Base-by-base conservation (phyloP, 495 filamentous ascomycete genomes). In the Daldinia caldariorum region DNA sequence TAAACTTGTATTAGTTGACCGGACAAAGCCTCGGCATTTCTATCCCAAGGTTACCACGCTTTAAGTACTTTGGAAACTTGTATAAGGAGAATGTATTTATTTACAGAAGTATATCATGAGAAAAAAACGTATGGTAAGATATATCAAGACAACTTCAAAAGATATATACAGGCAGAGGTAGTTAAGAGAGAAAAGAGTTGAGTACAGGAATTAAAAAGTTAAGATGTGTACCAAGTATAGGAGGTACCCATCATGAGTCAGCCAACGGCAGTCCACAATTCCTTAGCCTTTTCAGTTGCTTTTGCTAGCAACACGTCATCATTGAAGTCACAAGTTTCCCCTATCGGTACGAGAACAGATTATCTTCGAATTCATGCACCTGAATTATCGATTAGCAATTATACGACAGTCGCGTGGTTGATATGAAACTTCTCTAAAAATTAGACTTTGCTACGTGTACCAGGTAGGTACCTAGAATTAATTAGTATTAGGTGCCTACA, bases 351-450 rank as follows among this genome's bases (percentile, higher is more conserved):
- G n/a, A n/a, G n/a, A n/a, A n/a, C n/a, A n/a, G n/a, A n/a, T n/a
- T n/a, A n/a, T n/a, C n/a, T n/a, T n/a, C n/a, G n/a, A n/a, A n/a
- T n/a, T n/a, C n/a, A n/a, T n/a, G n/a, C n/a, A n/a, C n/a, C n/a
- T n/a, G n/a, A n/a, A n/a, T n/a, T n/a, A n/a, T n/a, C n/a, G n/a
- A n/a, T n/a, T n/a, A n/a, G n/a, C n/a, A n/a, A n/a, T n/a, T n/a
- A 18, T 49, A 70, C 55, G 56, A 70, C 39, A 39, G 67, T 70
- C 67, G 67, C 67, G 61, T 70, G 67, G 57, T 39, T 57, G 39
- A 7, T 3, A 35, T 58, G 37, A 3, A 63, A 58, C n/a, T 39
- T 39, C 59, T 31, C 31, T 47, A 58, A 63, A 37, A 49, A 32
- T 14, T 45, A 22, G 7, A 47, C 43, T 47, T 47, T 47, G 20